Conservation (phyloP, 148 eudicot species). For the Vaccinium corymbosum region DNA sequence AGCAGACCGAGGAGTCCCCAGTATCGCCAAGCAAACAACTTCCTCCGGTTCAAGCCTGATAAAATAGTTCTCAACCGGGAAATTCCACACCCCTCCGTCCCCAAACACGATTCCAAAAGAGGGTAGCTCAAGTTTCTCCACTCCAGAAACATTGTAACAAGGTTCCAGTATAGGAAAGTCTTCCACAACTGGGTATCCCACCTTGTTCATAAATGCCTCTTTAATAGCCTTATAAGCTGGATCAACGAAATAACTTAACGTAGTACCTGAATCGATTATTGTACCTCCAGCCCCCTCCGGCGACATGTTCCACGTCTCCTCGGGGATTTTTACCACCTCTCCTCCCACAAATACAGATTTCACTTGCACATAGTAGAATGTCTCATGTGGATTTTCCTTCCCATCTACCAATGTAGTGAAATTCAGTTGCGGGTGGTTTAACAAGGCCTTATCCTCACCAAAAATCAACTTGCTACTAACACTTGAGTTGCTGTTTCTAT, state of each 20-base stretch:
- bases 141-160: constrained; percentile 85
- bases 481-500: constrained; percentile 64
- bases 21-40: constrained; percentile 70
- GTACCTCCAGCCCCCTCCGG: constrained; percentile 77
- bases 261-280: constrained; percentile 92
- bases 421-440: constrained; percentile 54
- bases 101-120: constrained; percentile 59
- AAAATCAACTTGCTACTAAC: constrained; percentile 89
- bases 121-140: constrained; percentile 48
- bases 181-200: constrained; percentile 46
- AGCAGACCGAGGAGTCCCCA: constrained; percentile 53
- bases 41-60: constrained; percentile 68
- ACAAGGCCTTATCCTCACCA: constrained; percentile 71
- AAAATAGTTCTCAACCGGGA: constrained; percentile 79
- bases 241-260: constrained; percentile 68
- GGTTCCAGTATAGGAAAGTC: constrained; percentile 67
- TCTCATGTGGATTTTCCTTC: constrained; percentile 61
- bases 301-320: constrained; percentile 58
- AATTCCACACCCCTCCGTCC: constrained; percentile 85
- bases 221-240: constrained; percentile 74
- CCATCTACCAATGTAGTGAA: constrained; percentile 53
- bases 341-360: constrained; percentile 64
- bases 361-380: constrained; percentile 73
- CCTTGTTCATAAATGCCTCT: constrained; percentile 52
- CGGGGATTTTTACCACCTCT: constrained; percentile 53